Evolutionary conservation across 2,329 filamentous ascomycete genomes (phyloP), one percentile per base, ranked within the genome.

Genomic region (Nigrospora oryzae): DNA sequence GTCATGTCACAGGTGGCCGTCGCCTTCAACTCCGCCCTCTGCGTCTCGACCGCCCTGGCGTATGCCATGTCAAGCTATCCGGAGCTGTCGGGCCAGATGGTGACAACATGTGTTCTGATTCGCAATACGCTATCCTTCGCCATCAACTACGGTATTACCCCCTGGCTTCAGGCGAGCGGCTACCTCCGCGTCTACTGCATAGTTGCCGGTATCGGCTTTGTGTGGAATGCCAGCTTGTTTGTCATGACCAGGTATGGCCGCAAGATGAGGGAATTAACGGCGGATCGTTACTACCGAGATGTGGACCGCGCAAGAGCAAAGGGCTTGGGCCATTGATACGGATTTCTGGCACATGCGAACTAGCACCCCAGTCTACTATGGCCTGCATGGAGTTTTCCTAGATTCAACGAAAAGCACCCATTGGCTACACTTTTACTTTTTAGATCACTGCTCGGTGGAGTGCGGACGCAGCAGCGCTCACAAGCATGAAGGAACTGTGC

Each of bases 91-190:
- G 57, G 57, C 11, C 52, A 57, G 10, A 52, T 59, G 44, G 52
- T 63, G 6, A 58, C 59, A 2, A 61, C 59, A 0, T 58, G 53
- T 43, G 53, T 63, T 7, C 43, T 63, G 6, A 61, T 63, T 38
- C 57, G 72, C 11, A 74, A 74, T 48, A 73, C 69, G 1, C 71
- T 74, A 67, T 64, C 60, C 23, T 74, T 73, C 51, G 70, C 68
- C 6, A 63, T 74, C 30, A 63, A 65, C 28, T 77, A 77, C 53
- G 73, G 71, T 15, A 58, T 65, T 33, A 65, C 63, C 1, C 63
- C 63, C 0, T 66, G 63, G 63, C 55, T 64, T 1, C 55, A 56
- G 1, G 51, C 58, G 14, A 62, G 62, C 47, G 66, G 67, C 1
- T 63, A 64, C 38, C 61, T 63, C 30, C 63, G 65, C 41, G 60